Base-by-base conservation (phyloP, 2,329 filamentous ascomycete genomes). In the Cordyceps tenuipes region DNA sequence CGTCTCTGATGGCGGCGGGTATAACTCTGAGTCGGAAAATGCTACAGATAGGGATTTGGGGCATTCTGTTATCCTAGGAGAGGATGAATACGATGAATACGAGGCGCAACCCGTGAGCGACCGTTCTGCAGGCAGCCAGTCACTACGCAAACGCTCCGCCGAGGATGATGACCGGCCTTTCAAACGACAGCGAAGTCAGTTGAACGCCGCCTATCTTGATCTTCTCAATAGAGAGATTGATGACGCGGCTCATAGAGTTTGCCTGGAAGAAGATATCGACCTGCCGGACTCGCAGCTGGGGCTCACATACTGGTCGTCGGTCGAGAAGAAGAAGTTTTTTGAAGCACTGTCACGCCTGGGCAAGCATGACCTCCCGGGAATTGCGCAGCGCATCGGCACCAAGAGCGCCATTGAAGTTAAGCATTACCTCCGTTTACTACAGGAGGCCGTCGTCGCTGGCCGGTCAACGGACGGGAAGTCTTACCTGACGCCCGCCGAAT, bases 341-440 rank as follows among this genome's bases (percentile, higher is more conserved):
- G 76, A 81, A 15, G 80, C 83, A 0, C 71, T 95, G 3, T 77
- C 80, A 1, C 82, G 82, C 0, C 77, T 88, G 2, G 90, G 90
- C 0, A 80, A 76, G 56, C 80, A 84, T 65, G 77, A 91, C 62
- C 66, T 88, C 0, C 72, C 73, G 1, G 82, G 79, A 1, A 87
- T 97, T 59, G 79, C 89, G 1, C 67, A 72, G 9, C 77, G 81
- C 0, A 76, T 96, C 17, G 77, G 77, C 0, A 87, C 84, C 39
- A 97, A 97, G 72, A 87, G 84, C 61, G 81, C 84, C 64, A 69
- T 87, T 9, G 91, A 97, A 72, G 84, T 94, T 39, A 80, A 80
- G 31, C 82, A 88, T 55, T 91, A 91, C 68, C 70, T 95, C 5
- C 67, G 76, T 7, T 70, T 89, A 1, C 77, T 97, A 5, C 76